Percentiles rank a stretch among this genome's conserved stretches.
These are phyloP conservation scores for Penicillium riverlandense DNA, from an alignment of 495 filamentous ascomycete genomes.

Conservation along the genomic window DNA sequence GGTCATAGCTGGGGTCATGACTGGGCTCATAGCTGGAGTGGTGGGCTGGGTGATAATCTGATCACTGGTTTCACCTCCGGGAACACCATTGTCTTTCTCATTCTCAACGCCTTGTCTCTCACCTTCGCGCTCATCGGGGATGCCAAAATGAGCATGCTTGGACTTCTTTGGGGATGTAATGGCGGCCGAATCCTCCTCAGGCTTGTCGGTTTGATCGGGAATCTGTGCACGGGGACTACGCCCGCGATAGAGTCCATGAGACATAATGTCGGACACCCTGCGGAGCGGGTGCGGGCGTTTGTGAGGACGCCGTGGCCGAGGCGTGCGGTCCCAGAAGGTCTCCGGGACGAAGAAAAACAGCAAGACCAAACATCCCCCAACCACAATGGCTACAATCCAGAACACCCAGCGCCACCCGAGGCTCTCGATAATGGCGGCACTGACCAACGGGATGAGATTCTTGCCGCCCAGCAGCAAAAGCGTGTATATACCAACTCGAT, in stretches of 20 bases:
- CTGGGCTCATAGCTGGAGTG: background rate
- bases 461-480: conserved; percentile 85
- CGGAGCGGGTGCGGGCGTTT: conserved; percentile 27
- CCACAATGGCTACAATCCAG: conserved; percentile 83
- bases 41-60: background rate
- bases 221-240: conserved; percentile 15
- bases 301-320: conserved; percentile 47
- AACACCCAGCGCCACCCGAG: conserved; percentile 79
- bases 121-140: conserved; percentile 30
- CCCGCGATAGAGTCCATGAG: conserved; percentile 30
- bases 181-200: conserved; percentile 4
- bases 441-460: conserved; percentile 83
- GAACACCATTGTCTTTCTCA: background rate
- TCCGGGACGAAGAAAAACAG: conserved; percentile 92
- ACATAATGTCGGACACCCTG: conserved; percentile 35
- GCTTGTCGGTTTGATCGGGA: conserved; percentile 5
- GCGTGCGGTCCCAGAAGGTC: conserved; percentile 91
- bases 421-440: conserved; percentile 74
- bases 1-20: too few species aligned
- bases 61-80: background rate
- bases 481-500: conserved; percentile 93
- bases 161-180: conserved; percentile 9
- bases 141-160: conserved; percentile 48
- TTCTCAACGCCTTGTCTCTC: conserved; percentile 8
- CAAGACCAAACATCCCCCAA: conserved; percentile 63